Evolutionary conservation across 495 filamentous ascomycete genomes (phyloP).

Genomic region (Trichoderma asperelloides): DNA sequence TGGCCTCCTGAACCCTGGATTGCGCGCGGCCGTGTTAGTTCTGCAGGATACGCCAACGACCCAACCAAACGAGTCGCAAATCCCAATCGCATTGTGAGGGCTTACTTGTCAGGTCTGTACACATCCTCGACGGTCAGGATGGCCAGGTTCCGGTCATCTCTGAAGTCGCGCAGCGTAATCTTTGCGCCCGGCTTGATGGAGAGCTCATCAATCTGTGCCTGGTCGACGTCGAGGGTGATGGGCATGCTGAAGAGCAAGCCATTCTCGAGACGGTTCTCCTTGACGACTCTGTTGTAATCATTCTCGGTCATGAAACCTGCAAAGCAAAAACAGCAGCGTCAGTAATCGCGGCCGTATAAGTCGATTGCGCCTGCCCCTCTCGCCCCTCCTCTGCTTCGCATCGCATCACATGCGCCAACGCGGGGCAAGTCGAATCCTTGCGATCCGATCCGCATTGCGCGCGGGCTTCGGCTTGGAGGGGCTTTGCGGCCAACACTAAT

Average conservation of each 20-base stretch:
- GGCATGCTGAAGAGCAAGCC: slow-evolving; percentile 95
- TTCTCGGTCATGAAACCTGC: slow-evolving; percentile 93
- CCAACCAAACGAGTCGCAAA: too few species aligned
- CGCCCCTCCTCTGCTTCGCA: neutral
- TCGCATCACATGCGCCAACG: neutral
- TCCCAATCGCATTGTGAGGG: slow-evolving; percentile 12
- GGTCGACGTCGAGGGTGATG: slow-evolving; percentile 80
- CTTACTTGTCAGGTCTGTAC: slow-evolving; percentile 94
- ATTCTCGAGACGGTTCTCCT: slow-evolving; percentile 72
- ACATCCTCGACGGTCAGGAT: slow-evolving; percentile 95
- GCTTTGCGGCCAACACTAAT: neutral
- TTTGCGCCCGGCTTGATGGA: slow-evolving; percentile 70
- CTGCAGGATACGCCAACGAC: neutral
- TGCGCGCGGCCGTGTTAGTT: neutral
- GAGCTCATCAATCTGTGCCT: slow-evolving; percentile 60
- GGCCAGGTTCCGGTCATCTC: slow-evolving; percentile 90
- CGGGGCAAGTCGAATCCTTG: neutral
- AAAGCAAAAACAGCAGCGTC: slow-evolving; percentile 9
- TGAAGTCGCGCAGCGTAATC: slow-evolving; percentile 85
- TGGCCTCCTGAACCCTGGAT: slow-evolving; percentile 70
- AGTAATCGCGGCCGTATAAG: neutral
- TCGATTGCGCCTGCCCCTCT: neutral
- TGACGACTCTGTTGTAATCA: slow-evolving; percentile 94
- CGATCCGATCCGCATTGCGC: neutral
- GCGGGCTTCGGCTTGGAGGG: too few species aligned